Base-by-base conservation (phyloP, 768 basidiomycete species). In the Hypsizygus marmoreus region DNA sequence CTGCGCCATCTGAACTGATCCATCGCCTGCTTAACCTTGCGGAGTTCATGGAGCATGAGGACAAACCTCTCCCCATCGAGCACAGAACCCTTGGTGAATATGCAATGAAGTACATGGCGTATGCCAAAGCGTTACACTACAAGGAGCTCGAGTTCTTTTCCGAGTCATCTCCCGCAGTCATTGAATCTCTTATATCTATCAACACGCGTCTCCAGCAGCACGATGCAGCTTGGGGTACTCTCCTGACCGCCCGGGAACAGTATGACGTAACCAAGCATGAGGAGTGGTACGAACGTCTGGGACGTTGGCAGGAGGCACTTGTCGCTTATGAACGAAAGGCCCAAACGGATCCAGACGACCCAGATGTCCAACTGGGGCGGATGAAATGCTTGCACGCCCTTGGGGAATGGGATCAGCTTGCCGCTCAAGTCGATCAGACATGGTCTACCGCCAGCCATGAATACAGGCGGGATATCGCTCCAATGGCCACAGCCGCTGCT, bases 41-140 rank as follows among this genome's bases (percentile, higher is more conserved):
- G 4, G 97, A 99, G 63, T 98, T 98, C 64, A 95, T 98, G 91
- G 97, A 98, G 65, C 95, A 97, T 56, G 95, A 98, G 66, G 97
- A 98, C 60, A 95, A 95, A 60, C 80, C 90, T 0, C 74, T 98
- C 1, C 93, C 93, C 1, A 97, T 98, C 49, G 93, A 97, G 56
- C 86, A 94, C 56, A 81, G 91, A 40, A 91, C 90, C 10, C 80
- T 98, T 11, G 97, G 95, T 28, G 91, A 94, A 59, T 93, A 95
- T 59, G 94, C 97, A 0, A 81, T 91, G 72, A 88, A 86, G 53
- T 93, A 89, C 65, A 87, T 91, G 64, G 95, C 95, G 0, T 97
- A 93, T 55, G 97, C 97, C 3, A 98, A 98, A 63, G 95, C 95
- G 0, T 76, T 99, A 20, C 97, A 99, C 64, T 99, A 98, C 74